phyloP scores from a whole-genome alignment of 2,329 filamentous ascomycete genomes.

The Fusarium graminum region DNA sequence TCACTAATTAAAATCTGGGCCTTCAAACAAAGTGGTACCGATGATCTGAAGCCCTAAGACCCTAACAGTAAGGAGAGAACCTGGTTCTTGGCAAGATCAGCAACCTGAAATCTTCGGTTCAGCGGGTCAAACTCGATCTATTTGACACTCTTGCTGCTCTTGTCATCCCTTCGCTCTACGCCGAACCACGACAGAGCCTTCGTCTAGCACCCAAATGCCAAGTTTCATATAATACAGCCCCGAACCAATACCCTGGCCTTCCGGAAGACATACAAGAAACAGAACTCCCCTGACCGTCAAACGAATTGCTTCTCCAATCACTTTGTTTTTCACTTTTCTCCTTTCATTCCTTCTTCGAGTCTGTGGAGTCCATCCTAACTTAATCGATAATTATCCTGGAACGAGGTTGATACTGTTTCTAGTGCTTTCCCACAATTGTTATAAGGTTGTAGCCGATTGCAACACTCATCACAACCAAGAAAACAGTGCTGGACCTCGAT shows the following conservation, averaged over 20 bases:
- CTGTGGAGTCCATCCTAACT: conserved; percentile 23
- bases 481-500: conserved; percentile 29
- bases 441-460: conserved; percentile 36
- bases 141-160: conserved; percentile 35
- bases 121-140: conserved; percentile 42
- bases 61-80: conserved; percentile 26
- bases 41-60: conserved; percentile 37
- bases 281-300: conserved; percentile 32
- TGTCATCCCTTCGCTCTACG: conserved; percentile 26
- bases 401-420: conserved; percentile 36
- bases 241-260: conserved; percentile 30
- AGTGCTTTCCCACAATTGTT: conserved; percentile 22
- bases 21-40: conserved; percentile 31
- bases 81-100: conserved; percentile 41
- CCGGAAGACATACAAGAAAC: conserved; percentile 42
- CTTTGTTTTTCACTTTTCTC: conserved; percentile 19
- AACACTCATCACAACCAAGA: conserved; percentile 29
- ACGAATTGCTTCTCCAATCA: conserved; percentile 36
- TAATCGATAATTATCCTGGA: conserved; percentile 46
- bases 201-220: conserved; percentile 23
- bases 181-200: conserved; percentile 37
- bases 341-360: conserved; percentile 18
- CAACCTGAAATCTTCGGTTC: conserved; percentile 42
- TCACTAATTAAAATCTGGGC: conserved; percentile 31
- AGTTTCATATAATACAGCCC: conserved; percentile 34